These are phyloP conservation scores for Pseudogymnoascus sp. DNA, from an alignment of 2,329 filamentous ascomycete species.

Conservation along the genomic window DNA sequence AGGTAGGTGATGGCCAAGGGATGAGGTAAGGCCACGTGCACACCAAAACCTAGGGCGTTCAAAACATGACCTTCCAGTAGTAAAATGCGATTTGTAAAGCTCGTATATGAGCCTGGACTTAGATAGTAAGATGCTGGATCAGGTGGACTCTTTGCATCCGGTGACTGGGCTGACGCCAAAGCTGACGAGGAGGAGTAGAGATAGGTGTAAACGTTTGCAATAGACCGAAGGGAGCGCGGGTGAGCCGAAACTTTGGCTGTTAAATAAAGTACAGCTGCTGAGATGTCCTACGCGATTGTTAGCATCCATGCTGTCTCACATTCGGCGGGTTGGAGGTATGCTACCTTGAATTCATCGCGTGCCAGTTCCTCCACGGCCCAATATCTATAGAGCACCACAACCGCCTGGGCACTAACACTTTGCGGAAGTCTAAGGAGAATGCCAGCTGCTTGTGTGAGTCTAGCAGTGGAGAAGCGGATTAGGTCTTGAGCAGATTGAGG, in stretches of 20 bases:
- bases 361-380: conserved; percentile 54
- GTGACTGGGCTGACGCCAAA: conserved; percentile 16
- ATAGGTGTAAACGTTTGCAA: conserved; percentile 80
- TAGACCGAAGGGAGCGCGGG: conserved; percentile 67
- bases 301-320: conserved; percentile 7
- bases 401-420: conserved; percentile 76
- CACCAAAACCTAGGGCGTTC: conserved; percentile 69
- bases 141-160: conserved; percentile 7
- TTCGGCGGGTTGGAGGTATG: neutral
- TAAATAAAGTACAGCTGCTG: conserved; percentile 73
- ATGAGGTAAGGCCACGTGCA: conserved; percentile 78
- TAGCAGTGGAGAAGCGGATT: conserved; percentile 62
- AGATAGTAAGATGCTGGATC: conserved; percentile 57
- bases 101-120: conserved; percentile 63
- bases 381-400: conserved; percentile 73
- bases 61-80: conserved; percentile 72
- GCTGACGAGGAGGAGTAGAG: conserved; percentile 55
- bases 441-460: conserved; percentile 69
- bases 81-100: conserved; percentile 56
- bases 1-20: conserved; percentile 84
- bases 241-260: conserved; percentile 73
- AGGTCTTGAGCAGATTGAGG: conserved; percentile 63
- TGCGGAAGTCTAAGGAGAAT: conserved; percentile 78
- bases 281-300: conserved; percentile 54
- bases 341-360: conserved; percentile 43